These are phyloP conservation scores for Lavandula angustifolia DNA, from an alignment of 257 asterid species.

Conservation along the genomic window DNA sequence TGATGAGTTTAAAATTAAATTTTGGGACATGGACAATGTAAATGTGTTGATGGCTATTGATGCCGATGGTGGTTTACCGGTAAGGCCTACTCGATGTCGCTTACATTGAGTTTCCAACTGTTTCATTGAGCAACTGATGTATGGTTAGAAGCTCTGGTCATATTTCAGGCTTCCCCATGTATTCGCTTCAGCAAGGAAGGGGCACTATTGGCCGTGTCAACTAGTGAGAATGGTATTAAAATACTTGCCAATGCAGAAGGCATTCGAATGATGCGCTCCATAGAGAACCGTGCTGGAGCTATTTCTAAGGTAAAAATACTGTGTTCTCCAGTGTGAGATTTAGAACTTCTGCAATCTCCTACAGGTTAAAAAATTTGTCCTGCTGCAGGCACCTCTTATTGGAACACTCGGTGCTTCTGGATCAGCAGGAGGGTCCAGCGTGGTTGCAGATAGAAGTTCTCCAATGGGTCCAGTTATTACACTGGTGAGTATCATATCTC, in stretches of 20 bases:
- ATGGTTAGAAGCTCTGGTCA: conserved; percentile 22
- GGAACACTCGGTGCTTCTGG: conserved; percentile 47
- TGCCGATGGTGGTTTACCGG: conserved; percentile 72
- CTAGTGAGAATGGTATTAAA: conserved; percentile 61
- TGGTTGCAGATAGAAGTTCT: conserved; percentile 44
- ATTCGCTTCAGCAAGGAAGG: conserved; percentile 69
- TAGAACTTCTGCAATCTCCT: conserved; percentile 15
- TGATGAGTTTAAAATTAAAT: conserved; percentile 60
- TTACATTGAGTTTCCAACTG: conserved; percentile 7
- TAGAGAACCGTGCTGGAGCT: conserved; percentile 43
- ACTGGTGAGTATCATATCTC: conserved; percentile 39
- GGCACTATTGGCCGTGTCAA: conserved; percentile 62
- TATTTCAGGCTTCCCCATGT: conserved; percentile 66
- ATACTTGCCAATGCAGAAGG: conserved; percentile 63
- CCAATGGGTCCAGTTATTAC: conserved; percentile 36
- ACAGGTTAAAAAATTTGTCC: conserved; percentile 17
- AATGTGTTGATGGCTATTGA: conserved; percentile 45
- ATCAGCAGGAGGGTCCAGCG: conserved; percentile 46
- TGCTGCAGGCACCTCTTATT: conserved; percentile 45
- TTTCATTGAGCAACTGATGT: conserved; percentile 10
- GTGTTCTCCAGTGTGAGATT: not conserved
- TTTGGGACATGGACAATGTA: conserved; percentile 71
- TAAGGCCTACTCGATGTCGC: conserved; percentile 31
- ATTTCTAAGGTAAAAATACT: conserved; percentile 44
- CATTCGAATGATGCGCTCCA: conserved; percentile 36